Evolutionary conservation across 495 filamentous ascomycete species (phyloP).

Genomic region (Venustampulla echinocandica): DNA sequence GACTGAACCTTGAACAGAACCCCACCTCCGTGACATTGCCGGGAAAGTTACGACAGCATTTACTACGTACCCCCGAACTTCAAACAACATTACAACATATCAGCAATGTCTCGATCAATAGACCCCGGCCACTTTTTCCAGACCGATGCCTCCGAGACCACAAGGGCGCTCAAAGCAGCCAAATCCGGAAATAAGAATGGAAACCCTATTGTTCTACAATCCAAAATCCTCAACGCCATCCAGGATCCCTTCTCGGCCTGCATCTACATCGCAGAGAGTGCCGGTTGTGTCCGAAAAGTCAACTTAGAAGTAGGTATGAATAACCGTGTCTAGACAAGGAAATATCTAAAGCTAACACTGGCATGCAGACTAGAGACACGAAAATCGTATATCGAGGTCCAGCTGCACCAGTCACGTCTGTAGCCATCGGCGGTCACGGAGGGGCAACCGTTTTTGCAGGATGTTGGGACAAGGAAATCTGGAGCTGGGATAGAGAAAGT

Average conservation of each 20-base stretch:
- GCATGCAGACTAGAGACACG: constrained; percentile 14
- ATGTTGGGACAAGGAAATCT: constrained; percentile 88
- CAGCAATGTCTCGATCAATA: constrained; percentile 53
- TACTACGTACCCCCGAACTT: too few relatives aligned
- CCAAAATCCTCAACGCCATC: constrained; percentile 77
- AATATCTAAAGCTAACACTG: constrained; percentile 2
- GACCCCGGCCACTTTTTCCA: constrained; percentile 81
- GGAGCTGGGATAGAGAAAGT: constrained; percentile 64
- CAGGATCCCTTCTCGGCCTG: constrained; percentile 53
- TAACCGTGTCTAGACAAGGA: not conserved
- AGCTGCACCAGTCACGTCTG: constrained; percentile 65
- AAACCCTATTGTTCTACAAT: constrained; percentile 66
- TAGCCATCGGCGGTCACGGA: constrained; percentile 54
- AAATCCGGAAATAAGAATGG: constrained; percentile 82
- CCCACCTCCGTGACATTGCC: too few relatives aligned
- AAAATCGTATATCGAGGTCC: constrained; percentile 58
- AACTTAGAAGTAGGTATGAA: constrained; percentile 63
- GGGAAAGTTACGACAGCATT: too few relatives aligned
- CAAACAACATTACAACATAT: not conserved
- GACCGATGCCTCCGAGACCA: constrained; percentile 67
- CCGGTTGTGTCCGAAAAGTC: constrained; percentile 64
- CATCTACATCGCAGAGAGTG: constrained; percentile 79
- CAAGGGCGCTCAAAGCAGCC: constrained; percentile 58
- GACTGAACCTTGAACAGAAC: not conserved
- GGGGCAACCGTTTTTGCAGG: constrained; percentile 66